Evolutionary conservation across 495 filamentous ascomycete genomes (phyloP).

Genomic region (Parathielavia hyrcaniae): DNA sequence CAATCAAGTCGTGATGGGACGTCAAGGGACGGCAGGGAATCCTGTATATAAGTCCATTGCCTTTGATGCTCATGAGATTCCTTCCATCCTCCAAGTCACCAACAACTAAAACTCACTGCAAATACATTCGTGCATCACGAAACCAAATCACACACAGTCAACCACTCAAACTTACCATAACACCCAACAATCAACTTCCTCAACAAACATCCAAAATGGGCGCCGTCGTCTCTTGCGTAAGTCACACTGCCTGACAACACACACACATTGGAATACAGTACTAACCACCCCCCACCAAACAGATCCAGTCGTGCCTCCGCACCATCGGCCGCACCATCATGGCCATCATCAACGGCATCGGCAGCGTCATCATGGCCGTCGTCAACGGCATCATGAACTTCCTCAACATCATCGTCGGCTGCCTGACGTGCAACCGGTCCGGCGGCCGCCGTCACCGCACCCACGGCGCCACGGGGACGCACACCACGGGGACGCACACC

Average conservation of each 20-base stretch:
- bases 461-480: slow-evolving; percentile 6
- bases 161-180: slow-evolving; percentile 1
- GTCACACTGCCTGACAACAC: slow-evolving; percentile 25
- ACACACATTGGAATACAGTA: not conserved
- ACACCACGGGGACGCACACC: too few species aligned
- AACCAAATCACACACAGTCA: not conserved
- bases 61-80: not conserved
- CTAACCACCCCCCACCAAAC: slow-evolving; percentile 6
- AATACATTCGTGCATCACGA: not conserved
- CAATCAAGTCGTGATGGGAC: not conserved
- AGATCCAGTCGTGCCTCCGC: slow-evolving; percentile 75
- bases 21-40: too few species aligned
- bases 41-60: not conserved
- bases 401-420: slow-evolving; percentile 79
- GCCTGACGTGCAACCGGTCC: slow-evolving; percentile 69
- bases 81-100: too few species aligned
- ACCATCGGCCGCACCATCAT: slow-evolving; percentile 80
- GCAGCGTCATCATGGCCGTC: slow-evolving; percentile 75
- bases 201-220: slow-evolving; percentile 62
- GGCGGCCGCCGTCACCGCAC: slow-evolving; percentile 28
- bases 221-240: slow-evolving; percentile 91
- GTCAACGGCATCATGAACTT: slow-evolving; percentile 65
- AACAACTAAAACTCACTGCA: slow-evolving; percentile 5
- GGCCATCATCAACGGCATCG: slow-evolving; percentile 69
- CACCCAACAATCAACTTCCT: slow-evolving; percentile 9